phyloP scores from a whole-genome alignment of 192 early-diverging fungal genomes.

The Podila horticola region DNA sequence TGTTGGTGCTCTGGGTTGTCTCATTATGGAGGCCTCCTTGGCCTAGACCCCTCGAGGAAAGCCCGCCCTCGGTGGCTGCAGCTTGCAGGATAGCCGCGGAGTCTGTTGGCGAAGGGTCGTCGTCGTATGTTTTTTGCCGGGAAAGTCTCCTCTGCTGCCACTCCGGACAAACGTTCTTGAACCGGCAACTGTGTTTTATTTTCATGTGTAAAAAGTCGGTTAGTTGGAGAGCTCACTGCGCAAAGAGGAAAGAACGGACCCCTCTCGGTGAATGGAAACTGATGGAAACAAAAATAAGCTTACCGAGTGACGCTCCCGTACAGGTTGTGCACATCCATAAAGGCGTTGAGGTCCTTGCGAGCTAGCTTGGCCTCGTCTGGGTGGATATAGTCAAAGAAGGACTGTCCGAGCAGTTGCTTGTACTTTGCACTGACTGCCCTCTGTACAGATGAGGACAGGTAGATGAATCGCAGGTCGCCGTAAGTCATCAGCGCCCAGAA shows the following conservation, averaged over 20 bases:
- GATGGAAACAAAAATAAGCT: not conserved
- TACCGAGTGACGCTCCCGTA: constrained; percentile 57
- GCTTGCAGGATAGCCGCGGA: constrained; percentile 21
- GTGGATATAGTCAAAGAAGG: constrained; percentile 59
- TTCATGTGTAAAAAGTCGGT: constrained; percentile 1
- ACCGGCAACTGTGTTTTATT: constrained; percentile 27
- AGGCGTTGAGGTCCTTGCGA: constrained; percentile 50
- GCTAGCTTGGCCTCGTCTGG: constrained; percentile 54
- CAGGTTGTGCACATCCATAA: constrained; percentile 53
- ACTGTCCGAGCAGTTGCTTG: constrained; percentile 48
- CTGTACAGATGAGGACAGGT: constrained; percentile 51
- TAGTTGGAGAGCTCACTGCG: too few species aligned
- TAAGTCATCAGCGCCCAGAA: constrained; percentile 57
- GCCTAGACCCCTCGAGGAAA: constrained; percentile 31
- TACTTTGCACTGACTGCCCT: constrained; percentile 49
- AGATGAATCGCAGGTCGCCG: constrained; percentile 55
- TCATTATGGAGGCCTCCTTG: constrained; percentile 4
- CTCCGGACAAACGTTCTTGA: constrained; percentile 49
- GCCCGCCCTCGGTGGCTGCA: constrained; percentile 24
- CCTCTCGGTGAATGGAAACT: too few species aligned
- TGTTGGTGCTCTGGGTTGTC: not conserved
- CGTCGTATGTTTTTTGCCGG: not conserved
- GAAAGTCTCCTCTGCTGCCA: constrained; percentile 34
- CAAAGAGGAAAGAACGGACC: too few species aligned
- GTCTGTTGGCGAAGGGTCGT: not conserved